phyloP scores from a whole-genome alignment of 306 rosid species.

The Alnus rubra region DNA sequence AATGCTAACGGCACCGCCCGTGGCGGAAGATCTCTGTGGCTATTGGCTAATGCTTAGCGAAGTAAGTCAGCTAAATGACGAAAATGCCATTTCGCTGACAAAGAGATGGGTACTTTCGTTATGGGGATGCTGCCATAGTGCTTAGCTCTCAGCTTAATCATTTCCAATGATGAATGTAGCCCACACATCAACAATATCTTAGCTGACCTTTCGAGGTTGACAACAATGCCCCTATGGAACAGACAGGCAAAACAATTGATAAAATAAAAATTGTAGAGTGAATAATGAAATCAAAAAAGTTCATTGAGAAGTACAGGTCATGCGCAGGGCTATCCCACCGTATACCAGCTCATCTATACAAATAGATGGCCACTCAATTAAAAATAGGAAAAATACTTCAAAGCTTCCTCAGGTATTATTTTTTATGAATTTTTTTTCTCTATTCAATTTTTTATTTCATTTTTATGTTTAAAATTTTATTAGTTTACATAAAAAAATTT shows the following conservation, averaged over 20 bases:
- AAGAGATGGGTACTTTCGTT: neutral
- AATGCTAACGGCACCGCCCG: neutral
- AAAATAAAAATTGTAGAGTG: neutral
- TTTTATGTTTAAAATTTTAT: no score
- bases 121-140: neutral
- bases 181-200: slow-evolving; percentile 25
- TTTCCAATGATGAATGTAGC: slow-evolving; percentile 36
- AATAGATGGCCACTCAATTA: neutral
- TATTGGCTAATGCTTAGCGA: neutral
- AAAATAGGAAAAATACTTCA: no score
- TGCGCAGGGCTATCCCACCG: neutral
- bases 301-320: neutral
- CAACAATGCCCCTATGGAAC: slow-evolving; percentile 9
- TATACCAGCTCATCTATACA: neutral
- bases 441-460: no score
- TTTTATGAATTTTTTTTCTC: no score
- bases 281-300: neutral
- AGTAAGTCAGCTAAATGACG: neutral
- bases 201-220: neutral
- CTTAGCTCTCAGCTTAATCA: slow-evolving; percentile 12
- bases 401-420: no score
- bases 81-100: slow-evolving; percentile 6
- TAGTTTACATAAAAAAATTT: no score
- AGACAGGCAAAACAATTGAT: neutral
- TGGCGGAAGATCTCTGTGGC: neutral